Percentiles rank a stretch among this genome's conserved stretches.
Conservation (phyloP, 208 protist genomes). For the Paratrypanosoma confusum region DNA sequence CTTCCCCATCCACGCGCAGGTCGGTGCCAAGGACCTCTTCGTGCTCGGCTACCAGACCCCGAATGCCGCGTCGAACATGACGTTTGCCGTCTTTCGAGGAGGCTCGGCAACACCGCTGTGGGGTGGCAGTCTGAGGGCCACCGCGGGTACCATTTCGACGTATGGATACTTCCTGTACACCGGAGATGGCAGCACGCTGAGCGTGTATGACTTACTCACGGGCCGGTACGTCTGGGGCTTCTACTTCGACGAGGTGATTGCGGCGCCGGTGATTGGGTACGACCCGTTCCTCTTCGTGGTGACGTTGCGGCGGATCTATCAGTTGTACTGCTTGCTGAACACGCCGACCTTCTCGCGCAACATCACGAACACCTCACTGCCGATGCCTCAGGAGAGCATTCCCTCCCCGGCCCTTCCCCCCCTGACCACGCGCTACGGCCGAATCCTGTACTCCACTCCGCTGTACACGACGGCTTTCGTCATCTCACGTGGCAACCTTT, state of each 20-base stretch:
- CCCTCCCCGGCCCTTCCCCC: too few species aligned
- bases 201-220: slow-evolving; percentile 16
- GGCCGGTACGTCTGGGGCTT: slow-evolving; percentile 8
- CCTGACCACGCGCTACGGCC: too few species aligned
- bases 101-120: too few species aligned
- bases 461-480: too few species aligned
- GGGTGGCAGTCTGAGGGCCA: background rate
- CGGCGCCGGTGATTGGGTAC: slow-evolving; percentile 5
- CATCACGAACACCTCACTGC: slow-evolving; percentile 2
- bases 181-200: background rate
- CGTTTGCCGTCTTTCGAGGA: too few species aligned
- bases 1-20: too few species aligned
- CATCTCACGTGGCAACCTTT: too few species aligned
- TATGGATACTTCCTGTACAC: slow-evolving; percentile 15
- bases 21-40: slow-evolving; percentile 4
- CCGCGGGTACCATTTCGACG: slow-evolving; percentile 1
- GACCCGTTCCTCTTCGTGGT: slow-evolving; percentile 6
- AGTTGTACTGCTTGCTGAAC: slow-evolving; percentile 3
- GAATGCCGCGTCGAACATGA: too few species aligned
- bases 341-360: background rate
- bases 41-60: background rate
- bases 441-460: too few species aligned
- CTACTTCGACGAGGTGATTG: slow-evolving; percentile 1
- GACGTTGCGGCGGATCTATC: background rate
- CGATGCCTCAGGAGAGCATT: background rate